Conservation (phyloP, 2,329 filamentous ascomycete species). For the Fusarium napiforme region DNA sequence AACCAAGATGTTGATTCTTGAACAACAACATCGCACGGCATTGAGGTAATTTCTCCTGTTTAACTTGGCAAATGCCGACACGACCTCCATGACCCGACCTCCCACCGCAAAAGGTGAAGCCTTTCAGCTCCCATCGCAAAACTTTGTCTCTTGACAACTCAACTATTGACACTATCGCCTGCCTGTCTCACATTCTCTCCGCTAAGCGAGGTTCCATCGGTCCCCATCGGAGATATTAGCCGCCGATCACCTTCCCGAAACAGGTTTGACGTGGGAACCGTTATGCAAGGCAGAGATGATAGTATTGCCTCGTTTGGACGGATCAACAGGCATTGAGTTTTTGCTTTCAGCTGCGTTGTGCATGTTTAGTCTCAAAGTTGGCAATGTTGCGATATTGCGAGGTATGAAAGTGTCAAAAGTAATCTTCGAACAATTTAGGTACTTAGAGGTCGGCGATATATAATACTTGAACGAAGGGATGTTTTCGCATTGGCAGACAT, state of each 20-base stretch:
- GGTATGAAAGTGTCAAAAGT: not conserved
- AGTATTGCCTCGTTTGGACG: not conserved
- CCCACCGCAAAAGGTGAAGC: not conserved
- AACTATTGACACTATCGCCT: not conserved
- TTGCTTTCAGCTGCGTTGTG: not conserved
- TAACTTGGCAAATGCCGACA: not conserved
- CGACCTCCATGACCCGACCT: not conserved
- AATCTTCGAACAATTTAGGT: rapidly evolving
- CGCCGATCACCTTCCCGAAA: not conserved
- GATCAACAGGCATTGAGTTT: not conserved
- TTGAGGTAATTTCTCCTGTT: not conserved
- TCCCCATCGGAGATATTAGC: not conserved
- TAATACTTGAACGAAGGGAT: not conserved
- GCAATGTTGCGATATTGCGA: rapidly evolving
- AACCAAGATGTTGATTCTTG: rapidly evolving
- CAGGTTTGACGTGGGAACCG: not conserved
- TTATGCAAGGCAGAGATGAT: not conserved
- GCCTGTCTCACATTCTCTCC: not conserved
- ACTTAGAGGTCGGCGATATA: not conserved
- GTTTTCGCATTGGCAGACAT: rapidly evolving
- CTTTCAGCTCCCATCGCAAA: not conserved
- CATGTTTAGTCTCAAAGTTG: not conserved
- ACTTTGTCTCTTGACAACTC: not conserved
- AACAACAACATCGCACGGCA: not conserved
- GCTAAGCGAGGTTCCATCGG: not conserved